Conservation (phyloP, 129 eudicot genomes). For the Pulicaria dysenterica region DNA sequence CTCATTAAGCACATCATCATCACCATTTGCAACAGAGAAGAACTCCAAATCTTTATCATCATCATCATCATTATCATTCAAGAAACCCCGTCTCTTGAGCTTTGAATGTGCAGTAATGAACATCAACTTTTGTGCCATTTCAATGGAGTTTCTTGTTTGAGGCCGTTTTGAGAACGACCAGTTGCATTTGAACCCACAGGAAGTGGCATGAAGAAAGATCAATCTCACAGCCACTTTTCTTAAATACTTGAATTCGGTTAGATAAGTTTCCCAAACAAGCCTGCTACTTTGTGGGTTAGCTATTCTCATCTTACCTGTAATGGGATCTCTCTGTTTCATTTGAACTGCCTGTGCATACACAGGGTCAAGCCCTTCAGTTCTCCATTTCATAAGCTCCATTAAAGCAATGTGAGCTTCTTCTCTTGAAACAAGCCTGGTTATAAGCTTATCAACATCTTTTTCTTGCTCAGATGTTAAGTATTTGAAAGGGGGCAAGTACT, state of each 20-base stretch:
- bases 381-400: slow-evolving; percentile 97
- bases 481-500: slow-evolving; percentile 83
- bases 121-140: slow-evolving; percentile 73
- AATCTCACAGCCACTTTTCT: slow-evolving; percentile 85
- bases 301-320: slow-evolving; percentile 72
- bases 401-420: slow-evolving; percentile 85
- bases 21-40: slow-evolving; percentile 62
- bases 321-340: slow-evolving; percentile 73
- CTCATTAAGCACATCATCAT: slow-evolving; percentile 80
- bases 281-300: slow-evolving; percentile 88
- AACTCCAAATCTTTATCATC: slow-evolving; percentile 73
- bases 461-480: slow-evolving; percentile 75
- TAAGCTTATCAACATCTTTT: slow-evolving; percentile 76
- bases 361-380: slow-evolving; percentile 89
- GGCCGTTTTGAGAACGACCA: slow-evolving; percentile 54
- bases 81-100: slow-evolving; percentile 52
- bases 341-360: slow-evolving; percentile 94
- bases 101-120: slow-evolving; percentile 80
- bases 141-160: slow-evolving; percentile 60
- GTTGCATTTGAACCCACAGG: slow-evolving; percentile 72
- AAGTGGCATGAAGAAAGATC: slow-evolving; percentile 79
- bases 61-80: no score
- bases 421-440: slow-evolving; percentile 75
- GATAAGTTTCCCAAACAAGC: slow-evolving; percentile 87
- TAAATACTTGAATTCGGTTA: slow-evolving; percentile 71